Conservation (phyloP, 441 rosid genomes). For the Euphorbia celastroides region DNA sequence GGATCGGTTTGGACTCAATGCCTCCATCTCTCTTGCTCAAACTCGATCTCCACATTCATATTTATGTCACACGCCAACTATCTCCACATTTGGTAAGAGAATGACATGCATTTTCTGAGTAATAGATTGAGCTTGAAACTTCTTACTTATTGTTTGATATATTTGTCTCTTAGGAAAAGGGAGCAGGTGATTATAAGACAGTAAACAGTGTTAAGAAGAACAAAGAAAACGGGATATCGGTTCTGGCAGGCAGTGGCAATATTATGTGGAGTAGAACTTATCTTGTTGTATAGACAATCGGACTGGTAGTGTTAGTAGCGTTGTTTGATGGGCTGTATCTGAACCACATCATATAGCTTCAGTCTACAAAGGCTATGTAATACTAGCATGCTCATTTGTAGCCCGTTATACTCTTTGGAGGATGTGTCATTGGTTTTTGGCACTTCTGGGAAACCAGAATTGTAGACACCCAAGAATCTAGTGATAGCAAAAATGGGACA, state of each 20-base stretch:
- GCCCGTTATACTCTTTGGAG: slow-evolving; percentile 62
- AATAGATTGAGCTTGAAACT: background rate
- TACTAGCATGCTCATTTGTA: slow-evolving; percentile 51
- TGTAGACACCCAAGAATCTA: slow-evolving; percentile 19
- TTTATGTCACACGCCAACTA: slow-evolving; percentile 69
- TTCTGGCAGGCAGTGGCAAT: slow-evolving; percentile 71
- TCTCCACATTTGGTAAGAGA: slow-evolving; percentile 57
- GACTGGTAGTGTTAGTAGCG: slow-evolving; percentile 41
- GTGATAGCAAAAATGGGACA: slow-evolving; percentile 10
- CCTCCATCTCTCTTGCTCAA: slow-evolving; percentile 41
- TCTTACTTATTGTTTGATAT: too few relatives aligned
- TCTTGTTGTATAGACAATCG: slow-evolving; percentile 42
- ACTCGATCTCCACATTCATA: slow-evolving; percentile 42
- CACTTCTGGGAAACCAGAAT: slow-evolving; percentile 43
- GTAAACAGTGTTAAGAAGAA: slow-evolving; percentile 16
- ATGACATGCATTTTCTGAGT: slow-evolving; percentile 3
- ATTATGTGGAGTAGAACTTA: slow-evolving; percentile 66
- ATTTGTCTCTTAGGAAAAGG: slow-evolving; percentile 54
- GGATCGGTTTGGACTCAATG: slow-evolving; percentile 45
- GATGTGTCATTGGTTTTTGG: slow-evolving; percentile 64
- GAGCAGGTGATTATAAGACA: slow-evolving; percentile 20
- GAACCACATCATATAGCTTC: slow-evolving; percentile 32
- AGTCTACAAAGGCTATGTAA: slow-evolving; percentile 69
- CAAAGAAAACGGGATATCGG: slow-evolving; percentile 46
- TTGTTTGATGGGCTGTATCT: slow-evolving; percentile 48